phyloP scores from a whole-genome alignment of 1,139 yeast species.

The Yamadazyma membranifaciens region DNA sequence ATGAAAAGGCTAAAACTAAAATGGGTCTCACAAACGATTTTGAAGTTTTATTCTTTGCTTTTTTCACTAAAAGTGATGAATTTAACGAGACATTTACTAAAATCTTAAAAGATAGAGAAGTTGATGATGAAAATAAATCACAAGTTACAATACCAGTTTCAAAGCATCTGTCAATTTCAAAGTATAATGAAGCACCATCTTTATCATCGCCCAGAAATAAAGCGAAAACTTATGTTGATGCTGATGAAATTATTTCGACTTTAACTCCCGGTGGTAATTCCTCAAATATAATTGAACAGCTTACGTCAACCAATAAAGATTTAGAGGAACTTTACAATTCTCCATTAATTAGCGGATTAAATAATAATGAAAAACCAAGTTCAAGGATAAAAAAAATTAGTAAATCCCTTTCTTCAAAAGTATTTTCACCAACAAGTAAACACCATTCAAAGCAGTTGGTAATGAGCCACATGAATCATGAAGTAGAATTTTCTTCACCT shows the following conservation, averaged over 20 bases:
- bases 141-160: not conserved
- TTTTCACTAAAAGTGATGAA: slow-evolving; percentile 43
- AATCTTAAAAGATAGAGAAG: slow-evolving; percentile 18
- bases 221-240: slow-evolving; percentile 4
- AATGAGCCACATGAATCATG: not conserved
- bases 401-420: slow-evolving; percentile 11
- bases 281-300: slow-evolving; percentile 12
- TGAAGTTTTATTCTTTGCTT: slow-evolving; percentile 69
- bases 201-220: slow-evolving; percentile 8
- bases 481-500: not conserved
- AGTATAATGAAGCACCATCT: not conserved
- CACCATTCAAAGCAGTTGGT: not conserved
- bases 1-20: slow-evolving; percentile 31
- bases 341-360: not conserved
- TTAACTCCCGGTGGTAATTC: slow-evolving; percentile 14
- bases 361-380: slow-evolving; percentile 1
- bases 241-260: slow-evolving; percentile 13
- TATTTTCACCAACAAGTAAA: slow-evolving; percentile 4
- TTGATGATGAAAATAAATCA: not conserved
- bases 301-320: slow-evolving; percentile 12
- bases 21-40: slow-evolving; percentile 28
- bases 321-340: slow-evolving; percentile 2
- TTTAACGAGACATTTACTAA: slow-evolving; percentile 25
- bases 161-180: not conserved
- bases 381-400: slow-evolving; percentile 15